Evolutionary conservation across 2,329 filamentous ascomycete species (phyloP), one percentile per base, ranked within the genome.

Genomic region (Mycosphaerella arachidis): DNA sequence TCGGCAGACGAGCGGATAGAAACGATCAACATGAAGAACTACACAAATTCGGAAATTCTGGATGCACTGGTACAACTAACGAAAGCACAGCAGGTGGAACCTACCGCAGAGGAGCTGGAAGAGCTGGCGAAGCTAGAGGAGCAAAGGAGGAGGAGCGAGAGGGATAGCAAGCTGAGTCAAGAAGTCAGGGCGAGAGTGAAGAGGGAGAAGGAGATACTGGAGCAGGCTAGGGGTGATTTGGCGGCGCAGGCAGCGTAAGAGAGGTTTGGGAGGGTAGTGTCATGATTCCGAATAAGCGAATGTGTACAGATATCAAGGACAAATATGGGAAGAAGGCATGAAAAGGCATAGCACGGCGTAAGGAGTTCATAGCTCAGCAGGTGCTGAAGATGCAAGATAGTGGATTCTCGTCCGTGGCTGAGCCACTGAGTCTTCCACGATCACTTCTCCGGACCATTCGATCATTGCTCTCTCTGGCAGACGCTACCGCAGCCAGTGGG

Each of bases 31-130:
- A 88, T 92, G 82, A 86, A 86, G 72, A 73, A 82, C 68, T 80
- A 83, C 67, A 78, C 79, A 60, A 86, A 85, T 48, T 77, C 79
- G 3, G 78, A 84, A 37, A 92, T 92, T 61, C 76, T 91, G 18
- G 75, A 80, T 53, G 80, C 84, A 59, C 79, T 92, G 56, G 72
- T 91, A 43, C 75, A 77, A 59, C 79, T 85, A 73, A 89, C 87
- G 20, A 82, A 83, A 20, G 89, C 87, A 9, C 74, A 77, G 29
- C 71, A 77, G 27, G 72, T 92, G 1, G 69, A 80, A 61, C 79
- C 86, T 2, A 86, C 83, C 1, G 73, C 77, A 2, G 81, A 86
- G 69, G 88, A 92, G 67, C 69, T 79, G 60, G 75, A 78, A 55
- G 80, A 86, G 75, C 75, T 89, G 74, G 75, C 76, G 64, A 79